phyloP scores from a whole-genome alignment of 306 rosid species.

The Clitoria ternatea region DNA sequence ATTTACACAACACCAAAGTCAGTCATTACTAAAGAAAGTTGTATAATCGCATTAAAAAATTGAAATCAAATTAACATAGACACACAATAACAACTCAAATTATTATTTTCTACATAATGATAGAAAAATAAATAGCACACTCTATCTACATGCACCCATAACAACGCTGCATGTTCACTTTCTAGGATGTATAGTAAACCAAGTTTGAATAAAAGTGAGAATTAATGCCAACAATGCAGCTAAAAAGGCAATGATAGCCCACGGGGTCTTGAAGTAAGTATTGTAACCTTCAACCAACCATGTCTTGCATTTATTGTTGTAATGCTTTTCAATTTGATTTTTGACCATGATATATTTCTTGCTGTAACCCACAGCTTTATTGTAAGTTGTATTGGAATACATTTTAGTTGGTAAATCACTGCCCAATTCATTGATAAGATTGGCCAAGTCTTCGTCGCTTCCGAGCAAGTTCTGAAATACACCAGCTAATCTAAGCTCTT shows the following conservation, averaged over 20 bases:
- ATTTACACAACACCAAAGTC: too few species aligned
- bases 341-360: background rate
- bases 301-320: too few species aligned
- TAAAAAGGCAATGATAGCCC: background rate
- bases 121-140: too few species aligned
- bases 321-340: too few species aligned
- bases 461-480: background rate
- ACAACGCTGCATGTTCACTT: too few species aligned
- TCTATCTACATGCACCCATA: too few species aligned
- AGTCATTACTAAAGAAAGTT: too few species aligned
- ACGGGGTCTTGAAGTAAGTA: background rate
- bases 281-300: too few species aligned
- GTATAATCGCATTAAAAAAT: too few species aligned
- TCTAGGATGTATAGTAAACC: background rate
- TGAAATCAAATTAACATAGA: too few species aligned
- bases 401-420: background rate
- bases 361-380: background rate
- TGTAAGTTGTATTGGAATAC: fast-evolving
- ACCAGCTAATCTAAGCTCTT: background rate
- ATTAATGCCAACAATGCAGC: background rate
- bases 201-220: background rate
- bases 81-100: too few species aligned
- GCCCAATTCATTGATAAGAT: background rate
- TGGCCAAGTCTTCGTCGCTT: background rate
- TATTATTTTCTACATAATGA: too few species aligned